Conservation (phyloP, 1,139 yeast species). For the Neolecta irregularis region DNA sequence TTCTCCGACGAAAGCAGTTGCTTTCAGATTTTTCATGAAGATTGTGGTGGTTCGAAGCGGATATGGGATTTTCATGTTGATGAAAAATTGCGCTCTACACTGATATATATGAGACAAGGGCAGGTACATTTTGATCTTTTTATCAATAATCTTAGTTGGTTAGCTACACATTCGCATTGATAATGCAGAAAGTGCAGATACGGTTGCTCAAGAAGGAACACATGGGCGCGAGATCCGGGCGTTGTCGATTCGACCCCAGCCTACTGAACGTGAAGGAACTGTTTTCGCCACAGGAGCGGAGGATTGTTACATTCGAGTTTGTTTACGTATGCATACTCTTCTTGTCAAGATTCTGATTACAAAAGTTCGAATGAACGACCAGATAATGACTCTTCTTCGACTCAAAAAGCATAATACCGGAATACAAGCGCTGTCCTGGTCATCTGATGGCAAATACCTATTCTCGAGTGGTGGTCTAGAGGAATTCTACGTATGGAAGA, state of each 20-base stretch:
- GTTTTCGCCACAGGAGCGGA: constrained; percentile 68
- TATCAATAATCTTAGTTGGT: neutral
- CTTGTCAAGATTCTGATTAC: neutral
- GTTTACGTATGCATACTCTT: constrained; percentile 22
- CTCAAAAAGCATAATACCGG: constrained; percentile 79
- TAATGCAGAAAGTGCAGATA: constrained; percentile 14
- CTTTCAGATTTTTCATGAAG: no score
- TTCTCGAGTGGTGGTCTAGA: constrained; percentile 76
- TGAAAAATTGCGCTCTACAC: constrained; percentile 22
- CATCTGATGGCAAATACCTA: constrained; percentile 35
- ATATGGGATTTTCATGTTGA: constrained; percentile 26
- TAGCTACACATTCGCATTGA: constrained; percentile 1
- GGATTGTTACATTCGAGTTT: constrained; percentile 61
- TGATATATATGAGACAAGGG: constrained; percentile 41
- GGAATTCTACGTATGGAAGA: constrained; percentile 68
- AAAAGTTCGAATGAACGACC: constrained; percentile 21
- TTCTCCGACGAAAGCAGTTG: no score
- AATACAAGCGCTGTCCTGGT: constrained; percentile 55
- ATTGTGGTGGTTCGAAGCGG: no score
- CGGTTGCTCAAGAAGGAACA: constrained; percentile 40
- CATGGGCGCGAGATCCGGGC: constrained; percentile 70
- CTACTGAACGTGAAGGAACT: constrained; percentile 18
- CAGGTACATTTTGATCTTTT: constrained; percentile 8
- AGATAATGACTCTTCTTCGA: constrained; percentile 38
- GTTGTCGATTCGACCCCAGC: constrained; percentile 21